These are phyloP conservation scores for Eucalyptus melliodora DNA, from an alignment of 345 rosid species.

Conservation along the genomic window DNA sequence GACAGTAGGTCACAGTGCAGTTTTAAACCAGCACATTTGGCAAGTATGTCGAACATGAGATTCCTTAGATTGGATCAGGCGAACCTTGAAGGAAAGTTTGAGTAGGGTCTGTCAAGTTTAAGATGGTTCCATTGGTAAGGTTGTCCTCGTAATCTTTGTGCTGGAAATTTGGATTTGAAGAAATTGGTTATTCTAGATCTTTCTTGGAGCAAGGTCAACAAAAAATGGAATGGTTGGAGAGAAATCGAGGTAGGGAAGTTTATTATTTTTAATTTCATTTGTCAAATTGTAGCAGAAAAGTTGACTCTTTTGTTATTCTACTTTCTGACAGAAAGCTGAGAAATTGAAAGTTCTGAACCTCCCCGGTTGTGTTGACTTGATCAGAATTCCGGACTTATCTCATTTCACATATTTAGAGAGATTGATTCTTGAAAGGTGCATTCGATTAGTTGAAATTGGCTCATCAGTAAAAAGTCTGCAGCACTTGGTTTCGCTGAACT, in stretches of 20 bases:
- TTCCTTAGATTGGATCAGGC: background rate
- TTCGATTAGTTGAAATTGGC: no score
- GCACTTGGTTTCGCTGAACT: no score
- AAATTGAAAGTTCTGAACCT: no score
- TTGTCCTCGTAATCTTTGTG: background rate
- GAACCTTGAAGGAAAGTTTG: background rate
- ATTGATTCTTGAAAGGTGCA: no score
- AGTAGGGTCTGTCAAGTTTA: background rate
- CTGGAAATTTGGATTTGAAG: background rate
- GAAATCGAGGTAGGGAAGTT: background rate
- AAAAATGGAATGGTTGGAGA: background rate
- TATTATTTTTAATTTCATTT: background rate
- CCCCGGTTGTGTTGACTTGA: no score
- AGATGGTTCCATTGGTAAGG: background rate
- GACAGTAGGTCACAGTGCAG: background rate
- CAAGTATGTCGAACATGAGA: background rate
- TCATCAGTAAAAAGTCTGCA: no score
- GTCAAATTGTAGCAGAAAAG: background rate
- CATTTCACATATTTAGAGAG: no score
- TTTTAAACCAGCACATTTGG: background rate
- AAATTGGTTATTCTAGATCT: background rate
- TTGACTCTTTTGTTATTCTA: no score
- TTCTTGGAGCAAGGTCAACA: background rate
- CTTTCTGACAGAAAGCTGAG: no score
- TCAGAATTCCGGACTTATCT: no score